Percentiles rank a stretch among this genome's conserved stretches.
phyloP scores from a whole-genome alignment of 2,329 filamentous ascomycete species.

The Pyrenochaeta sp. region DNA sequence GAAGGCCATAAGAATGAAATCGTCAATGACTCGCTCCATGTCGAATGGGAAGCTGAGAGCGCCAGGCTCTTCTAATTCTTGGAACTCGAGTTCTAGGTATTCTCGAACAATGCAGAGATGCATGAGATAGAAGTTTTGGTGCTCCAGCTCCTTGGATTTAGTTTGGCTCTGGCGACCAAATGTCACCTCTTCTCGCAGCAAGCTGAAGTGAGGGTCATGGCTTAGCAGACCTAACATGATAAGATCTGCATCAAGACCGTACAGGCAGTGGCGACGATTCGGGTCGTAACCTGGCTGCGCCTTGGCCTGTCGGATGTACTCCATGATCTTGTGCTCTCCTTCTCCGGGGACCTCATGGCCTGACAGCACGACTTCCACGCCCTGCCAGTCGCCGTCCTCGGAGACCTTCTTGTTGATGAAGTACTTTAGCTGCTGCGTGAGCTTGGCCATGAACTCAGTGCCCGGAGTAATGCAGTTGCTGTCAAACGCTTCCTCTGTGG shows the following conservation, averaged over 20 bases:
- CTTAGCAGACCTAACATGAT: slow-evolving; percentile 98
- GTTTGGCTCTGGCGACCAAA: slow-evolving; percentile 88
- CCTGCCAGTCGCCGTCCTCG: slow-evolving; percentile 97
- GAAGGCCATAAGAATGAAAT: slow-evolving; percentile 99
- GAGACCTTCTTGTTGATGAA: slow-evolving; percentile 99
- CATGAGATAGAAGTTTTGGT: slow-evolving; percentile 98
- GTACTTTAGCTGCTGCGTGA: slow-evolving; percentile 93
- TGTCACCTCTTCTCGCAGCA: slow-evolving; percentile 95
- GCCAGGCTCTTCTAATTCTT: slow-evolving; percentile 81
- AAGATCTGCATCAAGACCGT: slow-evolving; percentile 94
- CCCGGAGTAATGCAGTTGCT: slow-evolving; percentile 99
- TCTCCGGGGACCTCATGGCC: slow-evolving; percentile 98
- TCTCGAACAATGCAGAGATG: slow-evolving; percentile 97
- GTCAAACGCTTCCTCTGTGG: slow-evolving; percentile 94
- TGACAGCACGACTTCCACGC: slow-evolving; percentile 93
- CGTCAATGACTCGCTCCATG: slow-evolving; percentile 95
- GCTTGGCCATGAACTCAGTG: slow-evolving; percentile 97
- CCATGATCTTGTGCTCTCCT: slow-evolving; percentile 99
- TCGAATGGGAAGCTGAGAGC: slow-evolving; percentile 82
- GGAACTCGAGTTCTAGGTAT: slow-evolving; percentile 96
- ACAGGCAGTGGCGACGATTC: slow-evolving; percentile 95
- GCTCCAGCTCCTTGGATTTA: slow-evolving; percentile 95
- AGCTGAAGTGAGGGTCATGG: slow-evolving; percentile 97
- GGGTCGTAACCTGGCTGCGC: slow-evolving; percentile 91
- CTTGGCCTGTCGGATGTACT: slow-evolving; percentile 98